These are phyloP conservation scores for Lippia alba DNA, from an alignment of 305 asterid species.

Conservation along the genomic window DNA sequence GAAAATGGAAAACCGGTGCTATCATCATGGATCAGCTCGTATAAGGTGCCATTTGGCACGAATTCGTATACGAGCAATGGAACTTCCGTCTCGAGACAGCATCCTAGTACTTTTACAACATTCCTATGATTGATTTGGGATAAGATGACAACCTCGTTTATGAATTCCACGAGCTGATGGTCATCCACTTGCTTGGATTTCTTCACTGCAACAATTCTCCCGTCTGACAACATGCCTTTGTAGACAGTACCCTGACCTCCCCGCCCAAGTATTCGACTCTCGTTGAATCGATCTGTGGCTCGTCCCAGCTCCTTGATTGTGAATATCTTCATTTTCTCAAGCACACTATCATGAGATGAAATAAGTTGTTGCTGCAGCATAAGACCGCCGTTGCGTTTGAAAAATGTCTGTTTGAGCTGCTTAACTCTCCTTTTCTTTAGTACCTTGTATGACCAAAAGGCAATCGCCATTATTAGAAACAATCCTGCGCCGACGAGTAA, in stretches of 20 bases:
- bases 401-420: conserved; percentile 24
- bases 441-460: conserved; percentile 34
- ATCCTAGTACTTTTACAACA: too few species aligned
- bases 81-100: too few species aligned
- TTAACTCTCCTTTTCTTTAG: conserved; percentile 35
- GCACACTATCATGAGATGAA: conserved; percentile 34
- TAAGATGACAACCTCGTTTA: conserved; percentile 37
- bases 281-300: conserved; percentile 50
- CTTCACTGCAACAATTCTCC: conserved; percentile 38
- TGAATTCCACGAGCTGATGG: conserved; percentile 29
- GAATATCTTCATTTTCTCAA: conserved; percentile 46
- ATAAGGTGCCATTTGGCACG: conserved; percentile 52
- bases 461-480: conserved; percentile 4
- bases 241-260: conserved; percentile 62
- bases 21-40: conserved; percentile 42
- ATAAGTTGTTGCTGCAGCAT: conserved; percentile 42
- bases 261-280: conserved; percentile 46
- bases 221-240: too few species aligned
- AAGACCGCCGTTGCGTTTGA: conserved; percentile 53
- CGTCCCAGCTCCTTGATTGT: conserved; percentile 40
- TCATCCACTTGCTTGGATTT: conserved; percentile 27
- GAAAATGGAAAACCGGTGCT: conserved; percentile 36
- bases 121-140: background rate
- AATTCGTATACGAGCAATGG: too few species aligned
- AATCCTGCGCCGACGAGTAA: conserved; percentile 38